These are phyloP conservation scores for Waitea zeae DNA, from an alignment of 1,284 basidiomycete genomes.

Conservation along the genomic window DNA sequence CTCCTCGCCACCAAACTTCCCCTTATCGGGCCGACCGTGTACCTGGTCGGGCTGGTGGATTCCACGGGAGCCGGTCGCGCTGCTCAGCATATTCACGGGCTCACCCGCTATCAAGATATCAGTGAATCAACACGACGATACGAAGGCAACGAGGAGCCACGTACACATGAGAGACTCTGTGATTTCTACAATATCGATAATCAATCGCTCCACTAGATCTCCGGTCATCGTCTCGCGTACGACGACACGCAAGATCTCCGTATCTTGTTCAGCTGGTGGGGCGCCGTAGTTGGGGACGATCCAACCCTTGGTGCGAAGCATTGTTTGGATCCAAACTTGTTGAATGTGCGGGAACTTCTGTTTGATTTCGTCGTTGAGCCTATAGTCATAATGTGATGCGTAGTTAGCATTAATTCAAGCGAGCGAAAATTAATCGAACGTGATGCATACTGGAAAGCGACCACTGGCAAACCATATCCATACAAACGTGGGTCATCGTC, in stretches of 20 bases:
- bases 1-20: too few species aligned
- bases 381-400: constrained; percentile 6
- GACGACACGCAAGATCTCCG: constrained; percentile 47
- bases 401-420: too few species aligned
- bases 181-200: constrained; percentile 23
- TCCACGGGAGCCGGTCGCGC: too few species aligned
- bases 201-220: constrained; percentile 25
- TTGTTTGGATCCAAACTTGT: constrained; percentile 48
- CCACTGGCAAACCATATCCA: constrained; percentile 46
- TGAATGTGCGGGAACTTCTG: constrained; percentile 33
- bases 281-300: constrained; percentile 48
- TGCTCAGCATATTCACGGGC: too few species aligned
- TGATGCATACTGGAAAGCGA: constrained; percentile 35
- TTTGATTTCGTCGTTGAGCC: constrained; percentile 38
- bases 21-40: too few species aligned
- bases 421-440: too few species aligned
- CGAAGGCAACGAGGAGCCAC: too few species aligned
- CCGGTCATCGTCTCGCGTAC: constrained; percentile 35
- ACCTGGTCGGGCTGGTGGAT: too few species aligned
- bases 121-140: too few species aligned
- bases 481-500: too few species aligned
- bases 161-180: constrained; percentile 21
- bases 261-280: constrained; percentile 28
- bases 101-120: too few species aligned
- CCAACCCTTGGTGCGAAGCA: constrained; percentile 39